These are phyloP conservation scores for Posidonia oceanica DNA, from an alignment of 116 monocot genomes.

Conservation along the genomic window DNA sequence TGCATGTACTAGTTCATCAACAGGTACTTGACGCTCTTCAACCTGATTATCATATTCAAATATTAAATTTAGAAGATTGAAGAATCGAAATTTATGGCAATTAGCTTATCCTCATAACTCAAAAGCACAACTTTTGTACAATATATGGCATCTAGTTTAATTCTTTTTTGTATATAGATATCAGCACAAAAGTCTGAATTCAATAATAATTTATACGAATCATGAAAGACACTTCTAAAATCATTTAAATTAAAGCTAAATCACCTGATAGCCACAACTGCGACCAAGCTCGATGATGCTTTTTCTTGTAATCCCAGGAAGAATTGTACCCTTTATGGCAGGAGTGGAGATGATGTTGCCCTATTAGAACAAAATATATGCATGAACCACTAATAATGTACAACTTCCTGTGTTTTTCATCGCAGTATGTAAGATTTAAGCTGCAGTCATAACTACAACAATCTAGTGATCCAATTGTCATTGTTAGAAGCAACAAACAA, in stretches of 20 bases:
- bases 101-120: not conserved
- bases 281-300: conserved; percentile 72
- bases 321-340: conserved; percentile 53
- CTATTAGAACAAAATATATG: conserved; percentile 9
- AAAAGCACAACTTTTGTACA: too few relatives aligned
- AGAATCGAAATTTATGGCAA: not conserved
- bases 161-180: too few relatives aligned
- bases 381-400: not conserved
- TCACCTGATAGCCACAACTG: conserved; percentile 48
- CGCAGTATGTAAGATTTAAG: too few relatives aligned
- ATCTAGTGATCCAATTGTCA: too few relatives aligned
- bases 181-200: too few relatives aligned
- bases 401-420: too few relatives aligned
- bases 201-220: too few relatives aligned
- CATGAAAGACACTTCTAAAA: too few relatives aligned
- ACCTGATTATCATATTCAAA: conserved; percentile 28
- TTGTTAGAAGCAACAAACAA: too few relatives aligned
- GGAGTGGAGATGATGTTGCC: conserved; percentile 60
- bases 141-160: too few relatives aligned
- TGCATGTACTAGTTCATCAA: conserved; percentile 58
- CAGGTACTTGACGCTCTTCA: conserved; percentile 45
- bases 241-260: too few relatives aligned
- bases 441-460: too few relatives aligned
- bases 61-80: not conserved
- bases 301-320: conserved; percentile 66